A percentile compares a stretch with the other conserved stretches of the same genome.
phyloP scores from a whole-genome alignment of 1,284 basidiomycete species.

The Cystobasidium slooffiae region DNA sequence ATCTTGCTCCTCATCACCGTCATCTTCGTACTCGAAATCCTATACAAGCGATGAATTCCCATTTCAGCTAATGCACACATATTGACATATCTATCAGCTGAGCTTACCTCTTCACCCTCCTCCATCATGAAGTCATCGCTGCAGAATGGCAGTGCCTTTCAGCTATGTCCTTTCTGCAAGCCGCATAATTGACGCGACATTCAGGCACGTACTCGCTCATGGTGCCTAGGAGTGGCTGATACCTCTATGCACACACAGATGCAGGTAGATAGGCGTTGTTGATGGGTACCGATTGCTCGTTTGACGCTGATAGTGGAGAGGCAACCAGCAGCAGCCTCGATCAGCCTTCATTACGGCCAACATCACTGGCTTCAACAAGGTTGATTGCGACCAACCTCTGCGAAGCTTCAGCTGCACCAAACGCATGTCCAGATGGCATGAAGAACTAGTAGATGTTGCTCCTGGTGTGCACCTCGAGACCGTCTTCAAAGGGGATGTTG shows the following conservation, averaged over 20 bases:
- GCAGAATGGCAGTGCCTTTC: neutral
- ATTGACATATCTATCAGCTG: neutral
- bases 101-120: conserved; percentile 41
- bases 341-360: too few relatives aligned
- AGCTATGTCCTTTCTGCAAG: neutral
- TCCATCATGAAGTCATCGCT: conserved; percentile 45
- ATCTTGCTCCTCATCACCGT: conserved; percentile 73
- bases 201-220: conserved; percentile 39
- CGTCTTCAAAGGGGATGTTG: neutral
- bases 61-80: neutral
- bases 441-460: conserved; percentile 14
- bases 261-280: too few relatives aligned
- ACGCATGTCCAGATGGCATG: conserved; percentile 7
- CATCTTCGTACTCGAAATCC: conserved; percentile 79
- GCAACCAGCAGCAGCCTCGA: too few relatives aligned
- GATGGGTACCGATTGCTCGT: too few relatives aligned
- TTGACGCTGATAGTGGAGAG: too few relatives aligned
- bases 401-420: too few relatives aligned
- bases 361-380: too few relatives aligned
- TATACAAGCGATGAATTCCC: neutral
- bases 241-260: too few relatives aligned
- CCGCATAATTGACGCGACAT: neutral
- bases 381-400: too few relatives aligned
- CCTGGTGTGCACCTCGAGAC: conserved; percentile 7
- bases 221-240: neutral